Percentiles rank a stretch among this genome's conserved stretches.
These are phyloP conservation scores for Myriangium duriaei DNA, from an alignment of 2,329 filamentous ascomycete species.

Conservation along the genomic window DNA sequence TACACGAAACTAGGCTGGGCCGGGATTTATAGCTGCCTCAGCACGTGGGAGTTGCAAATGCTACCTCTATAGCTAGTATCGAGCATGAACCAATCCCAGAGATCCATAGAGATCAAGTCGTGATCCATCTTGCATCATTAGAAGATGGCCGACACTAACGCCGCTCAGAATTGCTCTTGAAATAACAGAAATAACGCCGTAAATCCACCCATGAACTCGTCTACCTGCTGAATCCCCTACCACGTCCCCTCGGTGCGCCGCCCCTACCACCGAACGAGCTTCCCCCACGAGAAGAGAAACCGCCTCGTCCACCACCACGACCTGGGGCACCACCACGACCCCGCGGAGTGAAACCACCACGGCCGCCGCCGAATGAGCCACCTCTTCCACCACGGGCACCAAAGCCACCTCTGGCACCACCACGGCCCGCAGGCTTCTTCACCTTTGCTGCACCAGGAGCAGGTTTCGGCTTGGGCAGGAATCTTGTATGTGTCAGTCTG, in stretches of 20 bases:
- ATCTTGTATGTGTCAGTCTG: conserved; percentile 38
- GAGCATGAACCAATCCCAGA: too few relatives aligned
- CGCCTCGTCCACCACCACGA: conserved; percentile 43
- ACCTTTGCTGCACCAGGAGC: conserved; percentile 52
- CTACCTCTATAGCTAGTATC: too few relatives aligned
- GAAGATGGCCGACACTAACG: not conserved
- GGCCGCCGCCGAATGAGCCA: conserved; percentile 31
- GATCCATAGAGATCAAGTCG: too few relatives aligned
- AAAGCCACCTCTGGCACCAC: conserved; percentile 30
- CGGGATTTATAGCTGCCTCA: too few relatives aligned
- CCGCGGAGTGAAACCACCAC: conserved; percentile 25
- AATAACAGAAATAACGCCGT: not conserved
- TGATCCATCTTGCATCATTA: not conserved
- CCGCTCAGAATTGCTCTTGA: not conserved
- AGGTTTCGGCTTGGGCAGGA: conserved; percentile 86
- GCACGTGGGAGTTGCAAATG: too few relatives aligned
- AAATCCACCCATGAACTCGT: not conserved
- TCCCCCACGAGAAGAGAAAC: conserved; percentile 20
- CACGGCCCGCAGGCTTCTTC: conserved; percentile 53
- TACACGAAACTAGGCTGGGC: not conserved
- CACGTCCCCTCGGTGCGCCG: conserved; percentile 1
- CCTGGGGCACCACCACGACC: conserved; percentile 39
- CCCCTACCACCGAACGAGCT: conserved; percentile 8
- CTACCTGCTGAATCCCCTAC: not conserved
- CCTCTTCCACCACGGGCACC: conserved; percentile 35